phyloP scores from a whole-genome alignment of 2,329 filamentous ascomycete genomes.

The Talaromyces sp. region DNA sequence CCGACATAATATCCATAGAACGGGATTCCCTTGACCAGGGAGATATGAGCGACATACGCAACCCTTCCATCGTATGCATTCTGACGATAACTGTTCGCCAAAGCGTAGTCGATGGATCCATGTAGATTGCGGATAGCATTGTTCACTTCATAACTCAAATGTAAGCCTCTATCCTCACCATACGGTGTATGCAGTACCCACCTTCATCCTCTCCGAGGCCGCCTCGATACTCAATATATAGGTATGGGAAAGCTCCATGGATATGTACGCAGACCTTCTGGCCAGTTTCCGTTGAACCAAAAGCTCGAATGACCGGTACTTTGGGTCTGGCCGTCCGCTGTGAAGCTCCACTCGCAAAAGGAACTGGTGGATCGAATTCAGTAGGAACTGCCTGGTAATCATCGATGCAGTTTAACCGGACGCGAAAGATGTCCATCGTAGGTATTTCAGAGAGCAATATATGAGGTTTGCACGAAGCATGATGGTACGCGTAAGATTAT shows the following conservation, averaged over 20 bases:
- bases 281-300: constrained; percentile 87
- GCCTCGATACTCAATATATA: constrained; percentile 84
- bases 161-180: neutral
- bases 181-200: constrained; percentile 42
- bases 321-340: constrained; percentile 61
- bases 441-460: constrained; percentile 20
- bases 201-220: constrained; percentile 62
- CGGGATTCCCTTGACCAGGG: constrained; percentile 83
- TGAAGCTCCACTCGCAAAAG: constrained; percentile 56
- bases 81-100: constrained; percentile 77
- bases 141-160: constrained; percentile 52
- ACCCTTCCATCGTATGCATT: constrained; percentile 65
- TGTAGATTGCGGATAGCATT: constrained; percentile 73
- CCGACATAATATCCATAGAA: constrained; percentile 97
- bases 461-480: constrained; percentile 9
- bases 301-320: constrained; percentile 82
- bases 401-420: constrained; percentile 93
- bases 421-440: constrained; percentile 70
- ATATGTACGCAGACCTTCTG: constrained; percentile 96
- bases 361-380: constrained; percentile 72
- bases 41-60: constrained; percentile 82
- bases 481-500: neutral
- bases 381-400: constrained; percentile 81
- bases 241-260: constrained; percentile 90
- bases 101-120: constrained; percentile 81